A percentile compares a stretch with the other conserved stretches of the same genome.
Evolutionary conservation across 2,329 filamentous ascomycete species (phyloP).

Genomic region (Ophiostoma perfectum): DNA sequence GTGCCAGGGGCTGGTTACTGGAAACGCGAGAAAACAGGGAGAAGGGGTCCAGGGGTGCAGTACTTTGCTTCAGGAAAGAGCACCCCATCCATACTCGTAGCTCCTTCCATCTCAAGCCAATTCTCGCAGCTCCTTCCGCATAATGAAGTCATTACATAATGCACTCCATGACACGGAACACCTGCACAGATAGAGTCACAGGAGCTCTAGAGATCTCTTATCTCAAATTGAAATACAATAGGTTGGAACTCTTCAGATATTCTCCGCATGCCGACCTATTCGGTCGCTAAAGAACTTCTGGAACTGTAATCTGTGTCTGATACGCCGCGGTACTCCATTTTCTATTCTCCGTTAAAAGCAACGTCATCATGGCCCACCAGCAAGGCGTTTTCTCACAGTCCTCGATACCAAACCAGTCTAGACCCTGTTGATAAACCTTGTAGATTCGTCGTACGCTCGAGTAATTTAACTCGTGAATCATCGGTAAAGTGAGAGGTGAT

Average conservation of each 20-base stretch:
- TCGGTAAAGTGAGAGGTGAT: neutral
- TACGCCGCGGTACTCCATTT: conserved; percentile 2
- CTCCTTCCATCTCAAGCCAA: neutral
- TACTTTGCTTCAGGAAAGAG: neutral
- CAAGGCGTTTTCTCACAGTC: conserved; percentile 7
- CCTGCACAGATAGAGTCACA: no score
- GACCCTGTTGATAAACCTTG: neutral
- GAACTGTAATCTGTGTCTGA: neutral
- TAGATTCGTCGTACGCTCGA: neutral
- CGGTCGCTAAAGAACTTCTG: neutral
- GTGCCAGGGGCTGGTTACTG: neutral
- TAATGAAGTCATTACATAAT: no score
- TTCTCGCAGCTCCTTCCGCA: no score
- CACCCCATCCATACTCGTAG: neutral
- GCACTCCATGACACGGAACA: no score
- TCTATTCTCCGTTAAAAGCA: conserved; percentile 10
- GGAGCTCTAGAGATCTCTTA: no score
- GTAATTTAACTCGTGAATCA: neutral
- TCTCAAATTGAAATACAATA: no score
- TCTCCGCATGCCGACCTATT: neutral
- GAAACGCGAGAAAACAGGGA: conserved; percentile 6
- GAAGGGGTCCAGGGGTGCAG: neutral
- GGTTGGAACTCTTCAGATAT: neutral
- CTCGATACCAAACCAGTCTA: neutral
- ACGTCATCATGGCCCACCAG: conserved; percentile 13